These are phyloP conservation scores for Leccinum imitatum DNA, from an alignment of 768 basidiomycete species.

Conservation along the genomic window DNA sequence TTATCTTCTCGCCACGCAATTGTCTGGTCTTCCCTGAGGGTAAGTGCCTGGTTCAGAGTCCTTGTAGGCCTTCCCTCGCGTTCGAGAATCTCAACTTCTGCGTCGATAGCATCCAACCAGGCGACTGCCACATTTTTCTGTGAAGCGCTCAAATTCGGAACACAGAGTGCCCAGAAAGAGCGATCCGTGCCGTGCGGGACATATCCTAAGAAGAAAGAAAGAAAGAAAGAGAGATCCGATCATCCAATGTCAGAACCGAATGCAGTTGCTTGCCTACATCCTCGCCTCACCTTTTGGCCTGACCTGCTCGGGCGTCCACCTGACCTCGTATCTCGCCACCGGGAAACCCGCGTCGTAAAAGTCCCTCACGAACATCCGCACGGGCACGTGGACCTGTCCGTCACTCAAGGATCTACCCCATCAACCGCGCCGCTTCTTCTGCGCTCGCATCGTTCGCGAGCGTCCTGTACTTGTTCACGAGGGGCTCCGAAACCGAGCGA, in stretches of 20 bases:
- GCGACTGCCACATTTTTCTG: constrained; percentile 49
- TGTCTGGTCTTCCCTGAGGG: constrained; percentile 47
- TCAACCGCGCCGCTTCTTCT: constrained; percentile 47
- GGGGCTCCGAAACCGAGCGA: constrained; percentile 40
- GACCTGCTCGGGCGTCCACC: constrained; percentile 64
- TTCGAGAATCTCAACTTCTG: constrained; percentile 44
- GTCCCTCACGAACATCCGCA: constrained; percentile 61
- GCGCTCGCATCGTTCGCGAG: constrained; percentile 40
- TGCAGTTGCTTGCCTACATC: background rate
- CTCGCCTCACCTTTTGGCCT: constrained; percentile 47
- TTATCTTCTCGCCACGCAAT: constrained; percentile 58
- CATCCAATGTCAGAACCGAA: background rate
- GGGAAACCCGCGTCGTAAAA: constrained; percentile 57
- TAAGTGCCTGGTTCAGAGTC: constrained; percentile 43
- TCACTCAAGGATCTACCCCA: constrained; percentile 59
- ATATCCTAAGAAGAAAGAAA: constrained; percentile 42
- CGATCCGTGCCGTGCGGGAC: constrained; percentile 73
- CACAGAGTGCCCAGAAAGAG: constrained; percentile 57
- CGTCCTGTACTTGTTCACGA: constrained; percentile 45
- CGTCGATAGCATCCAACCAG: constrained; percentile 56
- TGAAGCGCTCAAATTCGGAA: constrained; percentile 42
- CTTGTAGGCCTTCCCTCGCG: constrained; percentile 29
- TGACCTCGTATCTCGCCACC: constrained; percentile 64
- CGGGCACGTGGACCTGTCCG: constrained; percentile 68
- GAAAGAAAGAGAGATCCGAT: background rate